Conservation (phyloP, 2,329 filamentous ascomycete genomes). For the Cercospora citrullina region DNA sequence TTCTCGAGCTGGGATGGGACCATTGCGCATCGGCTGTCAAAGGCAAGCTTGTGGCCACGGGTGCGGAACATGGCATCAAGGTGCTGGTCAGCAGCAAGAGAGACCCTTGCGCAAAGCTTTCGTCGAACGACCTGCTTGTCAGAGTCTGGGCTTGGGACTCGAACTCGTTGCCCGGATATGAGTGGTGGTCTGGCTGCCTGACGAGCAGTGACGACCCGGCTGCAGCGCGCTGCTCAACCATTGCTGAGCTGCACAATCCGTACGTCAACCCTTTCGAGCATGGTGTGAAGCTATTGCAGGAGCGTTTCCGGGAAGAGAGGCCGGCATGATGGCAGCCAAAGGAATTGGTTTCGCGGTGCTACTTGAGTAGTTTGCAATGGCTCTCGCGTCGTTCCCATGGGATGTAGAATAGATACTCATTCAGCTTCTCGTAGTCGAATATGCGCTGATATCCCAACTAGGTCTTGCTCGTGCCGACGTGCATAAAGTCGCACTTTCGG, state of each 20-base stretch:
- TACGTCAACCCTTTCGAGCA: background rate
- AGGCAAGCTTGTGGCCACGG: background rate
- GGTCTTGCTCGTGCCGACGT: background rate
- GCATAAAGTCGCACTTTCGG: background rate
- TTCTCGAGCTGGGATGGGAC: background rate
- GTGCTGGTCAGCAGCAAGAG: background rate
- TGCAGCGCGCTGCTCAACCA: background rate
- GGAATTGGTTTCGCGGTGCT: no score
- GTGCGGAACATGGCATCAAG: background rate
- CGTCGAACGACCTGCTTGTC: background rate
- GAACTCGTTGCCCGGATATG: background rate
- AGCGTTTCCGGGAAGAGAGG: background rate
- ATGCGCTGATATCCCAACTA: background rate
- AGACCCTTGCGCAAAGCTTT: background rate
- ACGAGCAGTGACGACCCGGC: background rate
- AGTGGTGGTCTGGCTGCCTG: background rate
- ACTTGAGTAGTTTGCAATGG: no score
- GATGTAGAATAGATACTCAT: background rate
- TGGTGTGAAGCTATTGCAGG: background rate
- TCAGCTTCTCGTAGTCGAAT: background rate
- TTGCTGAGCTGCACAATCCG: background rate
- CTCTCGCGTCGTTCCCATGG: no score
- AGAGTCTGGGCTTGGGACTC: background rate
- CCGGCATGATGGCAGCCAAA: background rate
- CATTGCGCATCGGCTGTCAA: background rate